Evolutionary conservation across 2,329 filamentous ascomycete species (phyloP).

Genomic region (Fusarium redolens): DNA sequence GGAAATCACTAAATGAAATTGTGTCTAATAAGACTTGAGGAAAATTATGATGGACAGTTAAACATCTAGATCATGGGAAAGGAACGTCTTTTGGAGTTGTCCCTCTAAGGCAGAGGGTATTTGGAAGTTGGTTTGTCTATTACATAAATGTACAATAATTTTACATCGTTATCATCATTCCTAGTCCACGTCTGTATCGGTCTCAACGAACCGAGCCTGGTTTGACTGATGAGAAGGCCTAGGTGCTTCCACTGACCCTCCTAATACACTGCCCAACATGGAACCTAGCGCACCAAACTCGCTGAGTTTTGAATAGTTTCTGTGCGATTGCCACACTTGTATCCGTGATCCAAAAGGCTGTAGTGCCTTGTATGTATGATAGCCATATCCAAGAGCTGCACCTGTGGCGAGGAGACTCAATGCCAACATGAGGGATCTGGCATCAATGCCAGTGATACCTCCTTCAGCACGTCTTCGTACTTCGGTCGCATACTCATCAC

Average conservation of each 20-base stretch:
- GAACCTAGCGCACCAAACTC: slow-evolving; percentile 61
- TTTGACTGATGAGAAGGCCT: slow-evolving; percentile 15
- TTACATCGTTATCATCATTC: slow-evolving; percentile 23
- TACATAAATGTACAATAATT: slow-evolving; percentile 34
- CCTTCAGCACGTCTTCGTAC: slow-evolving; percentile 52
- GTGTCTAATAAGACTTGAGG: neutral
- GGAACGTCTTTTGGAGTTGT: slow-evolving; percentile 25
- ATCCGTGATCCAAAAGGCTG: slow-evolving; percentile 58
- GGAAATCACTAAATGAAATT: neutral
- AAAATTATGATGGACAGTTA: slow-evolving; percentile 7
- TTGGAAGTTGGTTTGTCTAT: slow-evolving; percentile 20
- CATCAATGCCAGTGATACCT: slow-evolving; percentile 49
- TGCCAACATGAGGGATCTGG: slow-evolving; percentile 47
- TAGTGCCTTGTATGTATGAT: slow-evolving; percentile 55
- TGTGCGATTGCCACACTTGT: slow-evolving; percentile 56
- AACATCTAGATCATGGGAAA: slow-evolving; percentile 26
- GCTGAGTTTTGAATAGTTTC: slow-evolving; percentile 49
- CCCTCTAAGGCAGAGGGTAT: neutral
- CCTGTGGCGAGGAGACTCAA: slow-evolving; percentile 52
- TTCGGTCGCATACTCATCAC: slow-evolving; percentile 51
- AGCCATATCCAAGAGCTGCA: slow-evolving; percentile 53
- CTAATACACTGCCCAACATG: slow-evolving; percentile 54
- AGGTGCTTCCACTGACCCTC: slow-evolving; percentile 33
- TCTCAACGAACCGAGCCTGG: slow-evolving; percentile 49
- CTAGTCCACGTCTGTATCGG: slow-evolving; percentile 52